A percentile compares a stretch with the other conserved stretches of the same genome.
phyloP scores from a whole-genome alignment of 106 monocot species.

The Acanthochlamys bracteata region DNA sequence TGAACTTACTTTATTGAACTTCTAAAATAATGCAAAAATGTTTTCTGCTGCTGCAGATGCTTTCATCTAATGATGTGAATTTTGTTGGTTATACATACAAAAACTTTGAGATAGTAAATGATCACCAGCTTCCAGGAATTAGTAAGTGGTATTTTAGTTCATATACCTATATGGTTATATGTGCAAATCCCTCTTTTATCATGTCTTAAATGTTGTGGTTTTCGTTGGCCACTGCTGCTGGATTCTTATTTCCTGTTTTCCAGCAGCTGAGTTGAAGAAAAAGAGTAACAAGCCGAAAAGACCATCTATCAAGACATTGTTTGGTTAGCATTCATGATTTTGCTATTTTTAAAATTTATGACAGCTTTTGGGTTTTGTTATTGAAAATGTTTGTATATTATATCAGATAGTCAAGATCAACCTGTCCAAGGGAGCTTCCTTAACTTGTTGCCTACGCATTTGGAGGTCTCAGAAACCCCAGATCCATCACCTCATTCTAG shows the following conservation, averaged over 20 bases:
- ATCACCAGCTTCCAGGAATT: slow-evolving; percentile 30
- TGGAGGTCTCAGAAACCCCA: slow-evolving; percentile 57
- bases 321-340: slow-evolving; percentile 27
- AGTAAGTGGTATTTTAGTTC: slow-evolving; percentile 9
- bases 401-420: slow-evolving; percentile 42
- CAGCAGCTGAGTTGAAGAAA: slow-evolving; percentile 64
- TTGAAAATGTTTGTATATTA: not conserved
- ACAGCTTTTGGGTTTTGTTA: not conserved
- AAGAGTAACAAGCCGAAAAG: slow-evolving; percentile 59
- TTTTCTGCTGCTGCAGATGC: slow-evolving; percentile 24
- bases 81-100: slow-evolving; percentile 55
- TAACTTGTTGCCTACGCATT: slow-evolving; percentile 65
- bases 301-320: slow-evolving; percentile 70
- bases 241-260: not conserved
- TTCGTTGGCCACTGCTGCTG: not conserved
- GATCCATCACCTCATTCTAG: slow-evolving; percentile 65
- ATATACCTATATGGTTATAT: not conserved
- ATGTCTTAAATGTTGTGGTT: not conserved
- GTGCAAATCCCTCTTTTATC: not conserved
- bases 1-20: not conserved
- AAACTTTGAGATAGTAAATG: slow-evolving; percentile 44
- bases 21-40: not conserved
- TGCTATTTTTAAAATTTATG: not conserved
- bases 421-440: slow-evolving; percentile 73
- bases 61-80: slow-evolving; percentile 50